Conservation (phyloP, 2,329 filamentous ascomycete genomes). For the Alternaria longipes region DNA sequence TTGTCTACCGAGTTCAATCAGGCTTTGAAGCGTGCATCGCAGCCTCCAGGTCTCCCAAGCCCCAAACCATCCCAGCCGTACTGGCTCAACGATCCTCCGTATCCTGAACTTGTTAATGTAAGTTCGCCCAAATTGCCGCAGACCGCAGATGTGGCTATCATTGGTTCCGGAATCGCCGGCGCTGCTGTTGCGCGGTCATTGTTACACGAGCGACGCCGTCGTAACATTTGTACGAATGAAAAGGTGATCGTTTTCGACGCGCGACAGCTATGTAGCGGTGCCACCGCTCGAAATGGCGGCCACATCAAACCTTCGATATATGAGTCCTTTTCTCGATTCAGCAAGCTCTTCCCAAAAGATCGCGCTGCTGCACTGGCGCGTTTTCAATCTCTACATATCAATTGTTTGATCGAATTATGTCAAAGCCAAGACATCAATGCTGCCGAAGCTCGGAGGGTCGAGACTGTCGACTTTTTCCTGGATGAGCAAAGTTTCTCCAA, state of each 20-base stretch:
- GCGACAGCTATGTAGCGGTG: slow-evolving; percentile 37
- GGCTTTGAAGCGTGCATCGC: slow-evolving; percentile 18
- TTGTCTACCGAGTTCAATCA: slow-evolving; percentile 16
- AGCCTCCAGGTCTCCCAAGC: slow-evolving; percentile 15
- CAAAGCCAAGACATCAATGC: slow-evolving; percentile 13
- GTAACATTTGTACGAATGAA: slow-evolving; percentile 3
- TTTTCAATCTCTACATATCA: slow-evolving; percentile 16
- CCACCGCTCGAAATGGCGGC: slow-evolving; percentile 46
- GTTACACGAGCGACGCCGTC: slow-evolving; percentile 32
- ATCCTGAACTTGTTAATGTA: slow-evolving; percentile 11
- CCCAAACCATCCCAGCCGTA: slow-evolving; percentile 12
- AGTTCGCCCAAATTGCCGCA: slow-evolving; percentile 31
- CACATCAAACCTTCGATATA: slow-evolving; percentile 23
- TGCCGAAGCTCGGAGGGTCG: slow-evolving; percentile 20
- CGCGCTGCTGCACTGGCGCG: slow-evolving; percentile 18
- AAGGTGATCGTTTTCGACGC: slow-evolving; percentile 55
- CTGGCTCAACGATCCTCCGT: slow-evolving; percentile 21
- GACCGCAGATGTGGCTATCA: slow-evolving; percentile 60
- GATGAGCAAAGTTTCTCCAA: slow-evolving; percentile 13
- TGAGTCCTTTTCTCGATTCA: slow-evolving; percentile 18
- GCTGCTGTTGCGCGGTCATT: slow-evolving; percentile 52
- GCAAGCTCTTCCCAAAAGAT: slow-evolving; percentile 17
- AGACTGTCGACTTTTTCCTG: slow-evolving; percentile 20
- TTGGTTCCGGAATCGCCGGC: slow-evolving; percentile 66
- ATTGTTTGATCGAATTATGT: slow-evolving; percentile 13